Evolutionary conservation across 2,329 filamentous ascomycete species (phyloP), one percentile per base, ranked within the genome.

Genomic region (Cytospora piceicola): DNA sequence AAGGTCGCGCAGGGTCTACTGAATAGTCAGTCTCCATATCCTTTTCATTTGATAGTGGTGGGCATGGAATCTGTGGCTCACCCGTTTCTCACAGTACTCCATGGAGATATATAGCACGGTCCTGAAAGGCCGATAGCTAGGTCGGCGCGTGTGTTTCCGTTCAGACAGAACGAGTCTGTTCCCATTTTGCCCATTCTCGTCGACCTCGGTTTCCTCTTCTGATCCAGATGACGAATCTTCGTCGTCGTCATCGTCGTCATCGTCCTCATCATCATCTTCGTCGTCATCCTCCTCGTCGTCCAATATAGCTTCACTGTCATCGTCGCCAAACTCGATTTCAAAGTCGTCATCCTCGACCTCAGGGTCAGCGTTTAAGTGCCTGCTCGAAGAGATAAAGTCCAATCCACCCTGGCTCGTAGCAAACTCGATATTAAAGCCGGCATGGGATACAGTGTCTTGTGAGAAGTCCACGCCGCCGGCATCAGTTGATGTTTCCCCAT

Each of bases 81-180:
- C 88, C 70, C 91, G 87, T 74, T 94, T 95, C 75, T 98, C 94
- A 73, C 95, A 99, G 71, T 97, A 96, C 75, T 99, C 95, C 95
- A 99, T 99, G 67, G 96, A 95, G 64, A 99, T 98, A 75, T 97
- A 99, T 52, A 99, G 83, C 8, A 94, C 89, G 0, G 90, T 94
- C 61, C 86, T 86, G 67, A 86, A 84, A 4, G 86, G 79, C 53
- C 84, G 81, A 63, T 84, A 81, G 52, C 78, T 78, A 54, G 72
- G 74, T n/a, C 70, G 64, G 0, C 72, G 70, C 14, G 63, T 64
- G 49, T 72, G 75, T 64, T 64, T 73, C 71, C 52, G 71, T 67
- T 42, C 53, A 32, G 61, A 42, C 14, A 66, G 24, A 39, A 27
- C n/a, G 34, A 64, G 42, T 46, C 42, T 39, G 36, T 52, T 24